Conservation (phyloP, 1,284 basidiomycete genomes). For the Mycosarcoma mackinlayi region DNA sequence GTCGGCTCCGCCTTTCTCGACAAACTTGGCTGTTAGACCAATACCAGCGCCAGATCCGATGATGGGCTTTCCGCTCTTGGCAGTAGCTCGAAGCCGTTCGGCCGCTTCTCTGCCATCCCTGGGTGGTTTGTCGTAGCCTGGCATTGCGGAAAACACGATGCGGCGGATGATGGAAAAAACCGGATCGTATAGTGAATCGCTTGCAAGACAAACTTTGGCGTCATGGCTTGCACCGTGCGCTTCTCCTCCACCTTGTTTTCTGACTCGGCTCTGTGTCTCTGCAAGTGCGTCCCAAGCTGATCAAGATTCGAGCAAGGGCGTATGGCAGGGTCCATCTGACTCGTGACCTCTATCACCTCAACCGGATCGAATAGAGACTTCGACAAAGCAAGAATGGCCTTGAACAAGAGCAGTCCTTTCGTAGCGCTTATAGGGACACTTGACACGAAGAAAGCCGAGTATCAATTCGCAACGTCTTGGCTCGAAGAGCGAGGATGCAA, state of each 20-base stretch:
- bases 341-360: too few relatives aligned
- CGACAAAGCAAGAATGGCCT: too few relatives aligned
- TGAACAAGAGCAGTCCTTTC: conserved; percentile 5
- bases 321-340: too few relatives aligned
- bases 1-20: conserved; percentile 46
- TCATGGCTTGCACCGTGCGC: conserved; percentile 11
- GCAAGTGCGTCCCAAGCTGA: not conserved
- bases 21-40: conserved; percentile 43
- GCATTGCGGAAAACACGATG: conserved; percentile 5
- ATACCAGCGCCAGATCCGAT: conserved; percentile 50
- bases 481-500: conserved; percentile 26
- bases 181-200: not conserved
- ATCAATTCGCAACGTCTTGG: conserved; percentile 28
- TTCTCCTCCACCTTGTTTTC: conserved; percentile 12
- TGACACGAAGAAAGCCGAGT: conserved; percentile 44
- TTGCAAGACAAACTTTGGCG: not conserved
- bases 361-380: too few relatives aligned
- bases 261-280: not conserved
- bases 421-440: conserved; percentile 45
- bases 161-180: not conserved
- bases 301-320: too few relatives aligned
- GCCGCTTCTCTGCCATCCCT: conserved; percentile 39
- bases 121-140: conserved; percentile 24
- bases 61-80: conserved; percentile 36
- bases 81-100: conserved; percentile 25